Evolutionary conservation across 306 rosid species (phyloP), one percentile per base, ranked within the genome.

Genomic region (Vachellia collinsii): DNA sequence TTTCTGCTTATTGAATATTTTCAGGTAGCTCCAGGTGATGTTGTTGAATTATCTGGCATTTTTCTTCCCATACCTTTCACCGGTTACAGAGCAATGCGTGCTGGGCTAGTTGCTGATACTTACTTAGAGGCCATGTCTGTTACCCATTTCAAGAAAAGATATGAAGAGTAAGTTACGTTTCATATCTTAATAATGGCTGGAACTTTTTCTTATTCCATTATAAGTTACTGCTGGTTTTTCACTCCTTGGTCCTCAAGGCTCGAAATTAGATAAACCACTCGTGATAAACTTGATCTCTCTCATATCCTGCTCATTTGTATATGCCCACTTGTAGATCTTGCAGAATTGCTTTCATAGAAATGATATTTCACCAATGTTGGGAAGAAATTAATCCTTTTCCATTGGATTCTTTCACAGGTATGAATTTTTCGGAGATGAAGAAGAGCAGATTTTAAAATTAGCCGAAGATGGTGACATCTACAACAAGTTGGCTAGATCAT

Each of bases 101-200:
- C 98, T 22, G 98, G 99, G 78, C 83, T 95, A 69, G 97, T 95
- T 85, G 98, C 99, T 54, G 99, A 95, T 77, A 95, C 99, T 44
- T 95, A 88, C 91, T 84, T 95, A 88, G 99, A 95, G 85, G 96
- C 96, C 87, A 95, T 93, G 99, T 95, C 99, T 77, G 88, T 95
- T 46, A 82, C 87, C 67, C 99, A 95, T 87, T 90, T 89, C 84
- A 95, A 95, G 97, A 95, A 92, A 86, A 89, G 88, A 95, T 95
- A 95, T 73, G 98, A 95, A 86, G 99, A 95, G 99, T 93, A 86
- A 88, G 98, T 67, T 76, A 43, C 64, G 69, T 79, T 83, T 68
- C 47, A 51, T 65, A 54, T 76, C 59, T 74, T 47, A 37, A 74
- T 46, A 72, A 62, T 68, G 54, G 37, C 61, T 25, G 37, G 64